Base-by-base conservation (phyloP, 2,329 filamentous ascomycete species). In the Fusarium fracticaudum region DNA sequence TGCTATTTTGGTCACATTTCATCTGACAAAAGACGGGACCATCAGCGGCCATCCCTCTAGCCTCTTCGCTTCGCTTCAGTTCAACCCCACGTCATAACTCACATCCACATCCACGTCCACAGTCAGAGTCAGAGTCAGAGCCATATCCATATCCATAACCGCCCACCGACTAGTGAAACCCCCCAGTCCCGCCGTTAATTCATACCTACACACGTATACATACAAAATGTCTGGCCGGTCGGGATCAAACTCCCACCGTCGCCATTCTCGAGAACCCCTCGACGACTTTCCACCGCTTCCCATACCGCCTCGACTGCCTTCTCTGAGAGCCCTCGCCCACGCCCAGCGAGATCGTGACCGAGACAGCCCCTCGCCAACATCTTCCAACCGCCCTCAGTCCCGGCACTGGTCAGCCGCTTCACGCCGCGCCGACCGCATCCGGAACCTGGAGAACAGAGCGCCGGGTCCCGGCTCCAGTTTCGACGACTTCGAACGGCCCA, bases 401-500 rank as follows among this genome's bases (percentile, higher is more conserved):
- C 73, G 73, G 37, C 71, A 77, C 35, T 81, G 74, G 78, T 77
- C 79, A 26, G 64, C 79, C 13, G 77, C 78, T 8, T 73, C 79
- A 43, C 80, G 80, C 35, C 79, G 82, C 60, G 82, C 81, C 26
- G 82, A 83, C 71, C 81, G 82, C 67, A 82, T 83, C 53, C 80
- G 80, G 48, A 79, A 75, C 35, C 73, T 82, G 15, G 80, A 83
- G 58, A 81, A 82, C 44, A 74, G 74, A 50, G 55, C 74, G 8
- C 64, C 70, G 14, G 62, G 54, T 22, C 59, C 77, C 8, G 71
- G 61, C 29, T 61, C 78, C 2, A 69, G 60, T 51, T 69, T 78
- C 44, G 78, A 79, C 64, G 79, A 81, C 58, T 72, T 78, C 38
- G 79, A 80, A 40, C 75, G 74, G 43, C 71, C 74, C 44, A 69